Base-by-base conservation (phyloP, 805 yeast species). In the Spathaspora hagerdaliae region DNA sequence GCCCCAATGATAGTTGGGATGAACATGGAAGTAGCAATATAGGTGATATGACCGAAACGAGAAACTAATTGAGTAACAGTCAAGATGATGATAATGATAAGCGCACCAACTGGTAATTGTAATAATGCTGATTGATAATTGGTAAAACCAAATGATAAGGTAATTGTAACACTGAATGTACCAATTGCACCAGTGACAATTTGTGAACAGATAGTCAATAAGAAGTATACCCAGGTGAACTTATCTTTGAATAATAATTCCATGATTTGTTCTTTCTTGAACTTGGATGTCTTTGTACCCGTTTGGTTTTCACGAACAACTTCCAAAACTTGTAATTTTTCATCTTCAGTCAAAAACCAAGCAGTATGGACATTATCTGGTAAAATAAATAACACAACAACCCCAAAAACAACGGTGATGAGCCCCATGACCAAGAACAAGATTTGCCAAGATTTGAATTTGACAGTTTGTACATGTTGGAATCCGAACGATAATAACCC, bases 91-190 rank as follows among this genome's bases (percentile, higher is more conserved):
- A 65, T 48, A 26, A 68, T 58, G 9, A 68, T 75, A 31, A 77
- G 69, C 6, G 77, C 71, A 52, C 85, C 84, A 35, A 78, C 74
- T 3, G 86, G 85, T 66, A 78, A 69, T 57, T 80, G 83, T 53
- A 77, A 59, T 29, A 77, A 56, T 1, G 81, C 77, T 6, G 81
- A 67, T 43, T 69, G 55, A 45, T 73, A 63, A 38, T 54, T 57
- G 41, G 67, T 65, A 51, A 75, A 78, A 3, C 82, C 82, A 53
- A 78, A 76, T 8, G 79, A 67, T 8, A 64, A 61, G n/a, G 79
- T 78, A 37, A 78, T 74, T 0, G 80, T 73, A 7, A 72, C 74
- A 38, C 81, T 75, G 51, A 78, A 79, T 1, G 80, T 73, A 39
- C 78, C 76, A 19, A 78, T 67, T 5, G 79, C 75, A 38, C 80